Evolutionary conservation across 345 rosid genomes (phyloP).

Genomic region (Citrus cavaleriei): DNA sequence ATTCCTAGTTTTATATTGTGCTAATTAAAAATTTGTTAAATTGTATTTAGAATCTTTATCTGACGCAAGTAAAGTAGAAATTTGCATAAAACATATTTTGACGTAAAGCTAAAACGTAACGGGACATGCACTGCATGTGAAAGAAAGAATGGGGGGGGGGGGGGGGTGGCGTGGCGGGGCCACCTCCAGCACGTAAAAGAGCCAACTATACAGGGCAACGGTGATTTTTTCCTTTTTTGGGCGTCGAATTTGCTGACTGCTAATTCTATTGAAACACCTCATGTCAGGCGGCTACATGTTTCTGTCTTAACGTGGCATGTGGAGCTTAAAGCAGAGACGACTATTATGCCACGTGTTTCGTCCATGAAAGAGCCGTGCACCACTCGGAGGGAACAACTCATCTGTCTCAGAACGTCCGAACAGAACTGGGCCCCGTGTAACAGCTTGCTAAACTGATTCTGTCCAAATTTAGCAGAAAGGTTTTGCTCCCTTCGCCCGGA

Average conservation of each 20-base stretch:
- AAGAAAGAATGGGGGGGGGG: neutral
- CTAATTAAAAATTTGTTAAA: too few relatives aligned
- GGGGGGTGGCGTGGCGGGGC: too few relatives aligned
- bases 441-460: conserved; percentile 36
- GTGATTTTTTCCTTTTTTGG: too few relatives aligned
- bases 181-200: neutral
- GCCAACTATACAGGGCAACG: neutral
- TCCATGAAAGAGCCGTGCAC: conserved; percentile 42
- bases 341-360: neutral
- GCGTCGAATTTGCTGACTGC: neutral
- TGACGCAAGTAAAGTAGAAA: neutral
- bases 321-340: neutral
- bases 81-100: neutral
- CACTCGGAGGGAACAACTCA: conserved; percentile 38
- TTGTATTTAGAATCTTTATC: neutral
- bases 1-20: neutral
- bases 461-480: conserved; percentile 29
- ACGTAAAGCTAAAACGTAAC: neutral
- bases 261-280: conserved; percentile 2
- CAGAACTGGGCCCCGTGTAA: conserved; percentile 34
- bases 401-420: conserved; percentile 46
- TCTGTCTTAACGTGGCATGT: conserved; percentile 6
- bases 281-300: neutral
- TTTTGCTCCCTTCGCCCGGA: conserved; percentile 5
- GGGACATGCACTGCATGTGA: neutral